phyloP scores from a whole-genome alignment of 345 rosid species.

The Brassica incana region DNA sequence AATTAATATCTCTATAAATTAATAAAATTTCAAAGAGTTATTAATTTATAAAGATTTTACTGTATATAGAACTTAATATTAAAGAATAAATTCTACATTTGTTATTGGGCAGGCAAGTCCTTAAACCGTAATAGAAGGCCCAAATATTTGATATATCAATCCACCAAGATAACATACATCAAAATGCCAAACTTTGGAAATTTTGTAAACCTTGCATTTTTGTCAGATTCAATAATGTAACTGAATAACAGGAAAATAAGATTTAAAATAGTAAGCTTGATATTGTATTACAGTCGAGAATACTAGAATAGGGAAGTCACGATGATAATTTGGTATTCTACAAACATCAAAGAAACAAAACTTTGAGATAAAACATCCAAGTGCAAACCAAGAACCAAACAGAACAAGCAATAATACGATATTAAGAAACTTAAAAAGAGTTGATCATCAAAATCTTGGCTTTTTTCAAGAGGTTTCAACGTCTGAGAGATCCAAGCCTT shows the following conservation, averaged over 20 bases:
- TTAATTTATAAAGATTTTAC: too few relatives aligned
- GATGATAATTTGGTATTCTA: constrained; percentile 14
- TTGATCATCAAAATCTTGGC: constrained; percentile 24
- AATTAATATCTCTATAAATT: too few relatives aligned
- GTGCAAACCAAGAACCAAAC: constrained; percentile 7
- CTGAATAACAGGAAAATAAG: neutral
- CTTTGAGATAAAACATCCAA: constrained; percentile 27
- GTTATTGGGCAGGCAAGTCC: neutral
- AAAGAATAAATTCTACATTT: neutral
- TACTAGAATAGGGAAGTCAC: neutral
- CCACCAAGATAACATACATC: neutral
- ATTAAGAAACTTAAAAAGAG: neutral
- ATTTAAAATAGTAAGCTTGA: neutral
- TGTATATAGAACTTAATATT: too few relatives aligned
- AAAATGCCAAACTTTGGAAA: neutral
- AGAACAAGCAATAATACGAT: neutral
- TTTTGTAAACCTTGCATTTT: neutral
- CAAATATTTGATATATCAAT: neutral
- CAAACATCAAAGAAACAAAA: constrained; percentile 33
- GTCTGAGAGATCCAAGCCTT: constrained; percentile 76
- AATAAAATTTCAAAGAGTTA: too few relatives aligned
- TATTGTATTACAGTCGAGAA: neutral
- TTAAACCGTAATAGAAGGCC: neutral
- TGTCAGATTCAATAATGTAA: neutral
- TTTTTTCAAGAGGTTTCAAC: constrained; percentile 65